Percentiles rank a stretch among this genome's conserved stretches.
Conservation (phyloP, 2,329 filamentous ascomycete species). For the Rutstroemia sydowiana region DNA sequence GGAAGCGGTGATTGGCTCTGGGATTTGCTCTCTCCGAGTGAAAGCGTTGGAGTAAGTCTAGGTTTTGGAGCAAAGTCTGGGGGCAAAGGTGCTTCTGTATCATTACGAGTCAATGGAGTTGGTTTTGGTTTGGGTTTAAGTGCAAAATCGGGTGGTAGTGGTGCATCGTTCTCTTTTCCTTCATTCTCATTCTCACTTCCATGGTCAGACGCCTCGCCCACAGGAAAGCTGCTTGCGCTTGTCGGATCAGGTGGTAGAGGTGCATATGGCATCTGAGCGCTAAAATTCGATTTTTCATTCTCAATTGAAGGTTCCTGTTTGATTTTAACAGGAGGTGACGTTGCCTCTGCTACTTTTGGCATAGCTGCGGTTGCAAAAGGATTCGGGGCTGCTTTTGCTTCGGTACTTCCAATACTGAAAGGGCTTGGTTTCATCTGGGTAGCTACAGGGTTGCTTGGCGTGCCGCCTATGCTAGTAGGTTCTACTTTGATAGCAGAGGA, state of each 20-base stretch:
- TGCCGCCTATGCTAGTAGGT: slow-evolving; percentile 8
- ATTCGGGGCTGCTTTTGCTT: slow-evolving; percentile 4
- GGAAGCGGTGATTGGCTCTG: slow-evolving; percentile 17
- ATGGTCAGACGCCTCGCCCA: slow-evolving; percentile 36
- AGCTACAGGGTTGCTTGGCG: slow-evolving; percentile 5
- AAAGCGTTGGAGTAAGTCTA: slow-evolving; percentile 10
- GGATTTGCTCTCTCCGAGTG: slow-evolving; percentile 1
- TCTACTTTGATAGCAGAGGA: slow-evolving; percentile 11
- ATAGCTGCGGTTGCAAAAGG: slow-evolving; percentile 17
- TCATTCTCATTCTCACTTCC: slow-evolving; percentile 30
- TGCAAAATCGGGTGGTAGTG: slow-evolving; percentile 35
- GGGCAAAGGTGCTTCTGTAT: slow-evolving; percentile 35
- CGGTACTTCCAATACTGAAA: slow-evolving; percentile 16
- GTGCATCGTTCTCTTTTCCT: slow-evolving; percentile 27
- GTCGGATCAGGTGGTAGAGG: slow-evolving; percentile 39
- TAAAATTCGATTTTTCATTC: slow-evolving; percentile 14
- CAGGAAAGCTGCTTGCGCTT: slow-evolving; percentile 29
- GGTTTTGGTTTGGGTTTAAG: slow-evolving; percentile 14
- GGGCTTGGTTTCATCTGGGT: slow-evolving; percentile 9
- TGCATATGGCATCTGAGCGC: slow-evolving; percentile 27
- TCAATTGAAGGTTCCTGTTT: slow-evolving; percentile 22
- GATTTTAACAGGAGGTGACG: slow-evolving; percentile 16
- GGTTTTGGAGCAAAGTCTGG: slow-evolving; percentile 30
- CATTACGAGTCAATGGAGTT: slow-evolving; percentile 19
- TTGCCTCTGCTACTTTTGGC: slow-evolving; percentile 11